phyloP scores from a whole-genome alignment of 2,329 filamentous ascomycete species.

The Ramichloridium luteum region DNA sequence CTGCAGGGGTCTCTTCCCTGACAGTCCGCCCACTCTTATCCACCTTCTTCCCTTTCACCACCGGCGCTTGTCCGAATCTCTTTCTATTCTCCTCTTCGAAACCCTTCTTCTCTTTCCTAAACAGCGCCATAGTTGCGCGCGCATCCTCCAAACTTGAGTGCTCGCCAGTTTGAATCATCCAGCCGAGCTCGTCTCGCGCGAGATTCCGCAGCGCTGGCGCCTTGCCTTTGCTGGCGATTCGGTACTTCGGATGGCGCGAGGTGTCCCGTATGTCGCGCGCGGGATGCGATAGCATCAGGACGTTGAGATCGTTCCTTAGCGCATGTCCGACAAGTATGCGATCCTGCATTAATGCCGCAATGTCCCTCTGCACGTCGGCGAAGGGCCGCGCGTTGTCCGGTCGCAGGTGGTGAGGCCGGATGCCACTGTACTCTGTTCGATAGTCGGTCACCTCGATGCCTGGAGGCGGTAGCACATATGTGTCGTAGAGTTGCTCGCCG shows the following conservation, averaged over 20 bases:
- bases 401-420: conserved; percentile 60
- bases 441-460: conserved; percentile 72
- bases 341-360: conserved; percentile 56
- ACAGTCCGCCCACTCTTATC: conserved; percentile 8
- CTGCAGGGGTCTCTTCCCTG: conserved; percentile 14
- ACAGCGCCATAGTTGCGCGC: conserved; percentile 78
- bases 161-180: conserved; percentile 48
- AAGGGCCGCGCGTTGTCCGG: conserved; percentile 42
- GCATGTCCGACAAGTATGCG: conserved; percentile 75
- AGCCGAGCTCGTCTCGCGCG: conserved; percentile 44
- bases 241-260: conserved; percentile 61
- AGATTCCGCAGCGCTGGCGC: conserved; percentile 56
- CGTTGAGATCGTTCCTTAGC: conserved; percentile 63
- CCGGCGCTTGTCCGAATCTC: conserved; percentile 39
- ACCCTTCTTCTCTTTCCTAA: conserved; percentile 65
- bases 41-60: conserved; percentile 9
- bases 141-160: conserved; percentile 65
- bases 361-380: conserved; percentile 60
- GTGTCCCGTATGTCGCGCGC: conserved; percentile 74
- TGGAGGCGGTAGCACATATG: conserved; percentile 58
- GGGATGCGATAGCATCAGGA: conserved; percentile 66
- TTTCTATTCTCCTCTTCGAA: conserved; percentile 74
- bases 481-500: conserved; percentile 85
- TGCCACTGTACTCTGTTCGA: conserved; percentile 75
- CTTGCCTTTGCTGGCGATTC: conserved; percentile 53